These are phyloP conservation scores for Podospora conica DNA, from an alignment of 495 filamentous ascomycete genomes.

Conservation along the genomic window DNA sequence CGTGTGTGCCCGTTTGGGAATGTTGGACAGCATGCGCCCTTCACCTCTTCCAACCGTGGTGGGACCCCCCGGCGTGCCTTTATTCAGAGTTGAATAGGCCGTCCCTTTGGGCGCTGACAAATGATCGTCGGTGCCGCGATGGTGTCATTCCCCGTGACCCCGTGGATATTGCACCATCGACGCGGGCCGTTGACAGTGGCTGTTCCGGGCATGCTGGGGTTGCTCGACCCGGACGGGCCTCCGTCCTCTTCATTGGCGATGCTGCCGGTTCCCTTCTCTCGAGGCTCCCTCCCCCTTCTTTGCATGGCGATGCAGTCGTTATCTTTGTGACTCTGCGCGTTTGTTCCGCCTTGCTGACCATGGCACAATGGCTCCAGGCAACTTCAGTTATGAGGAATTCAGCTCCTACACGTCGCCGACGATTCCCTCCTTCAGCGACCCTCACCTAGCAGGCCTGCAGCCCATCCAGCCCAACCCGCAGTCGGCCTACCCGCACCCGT, in stretches of 20 bases:
- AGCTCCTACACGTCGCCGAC: conserved; percentile 41
- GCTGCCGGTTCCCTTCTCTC: conserved; percentile 10
- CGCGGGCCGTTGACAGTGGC: conserved; percentile 28
- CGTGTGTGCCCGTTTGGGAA: background rate
- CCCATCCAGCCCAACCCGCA: conserved; percentile 42
- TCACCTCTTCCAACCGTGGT: background rate
- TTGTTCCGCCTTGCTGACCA: conserved; percentile 26
- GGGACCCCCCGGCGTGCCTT: background rate
- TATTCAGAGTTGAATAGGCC: background rate
- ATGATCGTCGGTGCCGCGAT: conserved; percentile 31
- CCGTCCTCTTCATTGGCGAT: conserved; percentile 26
- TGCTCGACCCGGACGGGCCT: conserved; percentile 24
- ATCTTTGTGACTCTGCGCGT: conserved; percentile 5
- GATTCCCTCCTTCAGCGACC: conserved; percentile 39
- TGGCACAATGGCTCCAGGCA: conserved; percentile 47
- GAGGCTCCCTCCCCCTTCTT: conserved; percentile 10
- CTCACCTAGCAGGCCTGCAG: conserved; percentile 35
- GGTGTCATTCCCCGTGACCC: conserved; percentile 40
- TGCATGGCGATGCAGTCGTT: conserved; percentile 6
- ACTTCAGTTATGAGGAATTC: conserved; percentile 45
- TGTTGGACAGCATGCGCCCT: background rate
- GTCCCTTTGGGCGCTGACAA: conserved; percentile 32
- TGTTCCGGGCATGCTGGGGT: conserved; percentile 13
- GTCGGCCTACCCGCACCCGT: conserved; percentile 34
- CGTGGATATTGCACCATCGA: conserved; percentile 32